Evolutionary conservation across 1,284 basidiomycete genomes (phyloP).

Genomic region (Gomphus bonarii): DNA sequence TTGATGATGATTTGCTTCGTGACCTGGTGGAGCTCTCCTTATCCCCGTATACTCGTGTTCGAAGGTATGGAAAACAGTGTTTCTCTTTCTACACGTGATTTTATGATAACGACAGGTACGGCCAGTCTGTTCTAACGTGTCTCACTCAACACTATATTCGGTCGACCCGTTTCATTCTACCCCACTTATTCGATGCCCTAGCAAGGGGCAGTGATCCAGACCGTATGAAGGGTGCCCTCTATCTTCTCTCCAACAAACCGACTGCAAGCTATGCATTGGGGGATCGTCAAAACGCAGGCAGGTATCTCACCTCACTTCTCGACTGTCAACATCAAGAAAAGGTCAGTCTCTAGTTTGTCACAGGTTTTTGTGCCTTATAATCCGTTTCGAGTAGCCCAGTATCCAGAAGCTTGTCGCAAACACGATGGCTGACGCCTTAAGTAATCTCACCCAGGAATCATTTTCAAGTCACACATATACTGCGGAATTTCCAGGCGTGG

Average conservation of each 20-base stretch:
- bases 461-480: constrained; percentile 49
- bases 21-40: constrained; percentile 80
- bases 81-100: background rate
- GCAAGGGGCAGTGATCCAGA: constrained; percentile 79
- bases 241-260: constrained; percentile 75
- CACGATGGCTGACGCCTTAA: constrained; percentile 59
- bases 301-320: constrained; percentile 65
- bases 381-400: constrained; percentile 49
- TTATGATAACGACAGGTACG: constrained; percentile 37
- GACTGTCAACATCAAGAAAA: constrained; percentile 90
- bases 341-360: constrained; percentile 27
- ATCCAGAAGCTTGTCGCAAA: constrained; percentile 80
- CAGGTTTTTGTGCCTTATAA: background rate
- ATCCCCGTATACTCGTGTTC: constrained; percentile 74
- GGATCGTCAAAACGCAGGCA: constrained; percentile 61
- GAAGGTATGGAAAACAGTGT: constrained; percentile 38
- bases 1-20: constrained; percentile 72
- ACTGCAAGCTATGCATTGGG: constrained; percentile 34
- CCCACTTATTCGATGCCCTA: constrained; percentile 64
- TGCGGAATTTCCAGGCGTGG: constrained; percentile 35
- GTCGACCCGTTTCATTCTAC: constrained; percentile 65
- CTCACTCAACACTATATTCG: constrained; percentile 64
- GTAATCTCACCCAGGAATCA: constrained; percentile 50
- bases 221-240: constrained; percentile 91
- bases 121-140: constrained; percentile 43